Evolutionary conservation across 371 early-diverging fungal species (phyloP).

Genomic region (Nematocida sp.): DNA sequence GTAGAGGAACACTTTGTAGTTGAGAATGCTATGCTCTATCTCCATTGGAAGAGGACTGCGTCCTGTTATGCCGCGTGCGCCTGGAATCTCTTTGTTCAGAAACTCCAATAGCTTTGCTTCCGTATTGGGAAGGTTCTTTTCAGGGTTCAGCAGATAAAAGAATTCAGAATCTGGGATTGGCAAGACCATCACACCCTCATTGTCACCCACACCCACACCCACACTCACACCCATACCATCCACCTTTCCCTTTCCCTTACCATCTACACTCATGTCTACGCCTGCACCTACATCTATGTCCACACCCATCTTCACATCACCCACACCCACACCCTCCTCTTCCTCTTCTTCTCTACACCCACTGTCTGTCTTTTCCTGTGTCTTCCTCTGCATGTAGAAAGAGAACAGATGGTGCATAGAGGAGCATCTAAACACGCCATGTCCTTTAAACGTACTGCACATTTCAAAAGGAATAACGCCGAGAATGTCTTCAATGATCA

Average conservation of each 20-base stretch:
- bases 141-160: slow-evolving; percentile 61
- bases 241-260: too few species aligned
- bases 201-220: too few species aligned
- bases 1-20: slow-evolving; percentile 66
- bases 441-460: not conserved
- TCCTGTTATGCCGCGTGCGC: slow-evolving; percentile 8
- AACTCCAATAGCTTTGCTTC: slow-evolving; percentile 19
- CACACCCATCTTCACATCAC: too few species aligned
- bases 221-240: too few species aligned
- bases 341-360: too few species aligned
- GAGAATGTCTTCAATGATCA: slow-evolving; percentile 30
- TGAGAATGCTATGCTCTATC: slow-evolving; percentile 9
- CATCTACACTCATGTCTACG: too few species aligned
- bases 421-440: slow-evolving; percentile 16
- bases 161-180: not conserved
- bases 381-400: not conserved
- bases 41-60: slow-evolving; percentile 16
- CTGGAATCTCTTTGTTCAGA: not conserved
- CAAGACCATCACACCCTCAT: too few species aligned
- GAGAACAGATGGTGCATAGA: slow-evolving; percentile 19
- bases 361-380: not conserved
- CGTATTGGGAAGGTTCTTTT: slow-evolving; percentile 55
- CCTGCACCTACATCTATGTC: too few species aligned
- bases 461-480: slow-evolving; percentile 36
- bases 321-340: too few species aligned